Evolutionary conservation across 495 filamentous ascomycete genomes (phyloP).

Genomic region (Aspergillus nidulans): DNA sequence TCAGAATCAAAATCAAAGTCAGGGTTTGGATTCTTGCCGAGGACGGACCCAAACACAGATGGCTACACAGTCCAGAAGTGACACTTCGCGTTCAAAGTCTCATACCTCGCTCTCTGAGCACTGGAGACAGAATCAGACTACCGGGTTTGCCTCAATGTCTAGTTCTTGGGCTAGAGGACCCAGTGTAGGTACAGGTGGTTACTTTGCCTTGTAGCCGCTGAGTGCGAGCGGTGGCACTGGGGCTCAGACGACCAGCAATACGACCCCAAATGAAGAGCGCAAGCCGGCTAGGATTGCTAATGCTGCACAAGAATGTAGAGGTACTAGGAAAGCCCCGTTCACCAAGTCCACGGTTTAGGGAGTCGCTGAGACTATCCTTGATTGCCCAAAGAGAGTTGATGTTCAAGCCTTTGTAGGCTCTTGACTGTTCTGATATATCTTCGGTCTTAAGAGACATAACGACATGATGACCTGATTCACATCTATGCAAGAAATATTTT

Average conservation of each 20-base stretch:
- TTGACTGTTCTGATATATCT: not conserved
- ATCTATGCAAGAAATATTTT: not conserved
- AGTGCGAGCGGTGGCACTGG: not conserved
- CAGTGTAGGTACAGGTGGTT: conserved; percentile 22
- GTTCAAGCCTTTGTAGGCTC: not conserved
- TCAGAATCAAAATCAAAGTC: conserved; percentile 4
- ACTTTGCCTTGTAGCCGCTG: conserved; percentile 25
- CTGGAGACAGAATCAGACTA: not conserved
- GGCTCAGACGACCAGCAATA: conserved; percentile 20
- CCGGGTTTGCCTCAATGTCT: not conserved
- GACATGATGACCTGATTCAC: not conserved
- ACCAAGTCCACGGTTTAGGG: not conserved
- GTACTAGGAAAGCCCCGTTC: not conserved
- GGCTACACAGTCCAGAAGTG: conserved; percentile 5
- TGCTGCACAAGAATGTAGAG: not conserved
- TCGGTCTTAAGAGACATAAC: not conserved
- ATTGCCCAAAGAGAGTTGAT: not conserved
- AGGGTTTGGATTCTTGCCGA: not conserved
- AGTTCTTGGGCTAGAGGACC: not conserved
- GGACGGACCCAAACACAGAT: not conserved
- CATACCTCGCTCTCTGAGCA: conserved; percentile 7
- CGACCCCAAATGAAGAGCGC: conserved; percentile 26
- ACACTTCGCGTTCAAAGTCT: conserved; percentile 6
- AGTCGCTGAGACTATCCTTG: not conserved
- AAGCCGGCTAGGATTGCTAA: conserved; percentile 13